Evolutionary conservation across 2,329 filamentous ascomycete species (phyloP).

Genomic region (Paradendryphiella salina): DNA sequence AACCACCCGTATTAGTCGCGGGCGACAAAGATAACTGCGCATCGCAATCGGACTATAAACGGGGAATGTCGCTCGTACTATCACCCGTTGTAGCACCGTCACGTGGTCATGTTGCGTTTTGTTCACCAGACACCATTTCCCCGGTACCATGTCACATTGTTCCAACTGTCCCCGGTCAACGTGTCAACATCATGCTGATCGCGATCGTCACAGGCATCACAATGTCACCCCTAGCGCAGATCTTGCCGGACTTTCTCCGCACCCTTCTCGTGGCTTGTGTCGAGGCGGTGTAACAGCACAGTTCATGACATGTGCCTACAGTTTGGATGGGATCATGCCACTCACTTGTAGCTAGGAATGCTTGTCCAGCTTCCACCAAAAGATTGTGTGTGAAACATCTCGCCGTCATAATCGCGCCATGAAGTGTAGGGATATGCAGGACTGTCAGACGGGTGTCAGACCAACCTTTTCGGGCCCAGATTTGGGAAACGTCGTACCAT

Average conservation of each 20-base stretch:
- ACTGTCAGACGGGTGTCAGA: constrained; percentile 12
- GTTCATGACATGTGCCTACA: constrained; percentile 6
- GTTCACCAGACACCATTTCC: background rate
- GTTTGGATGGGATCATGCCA: constrained; percentile 1
- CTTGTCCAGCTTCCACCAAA: background rate
- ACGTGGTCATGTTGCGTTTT: background rate
- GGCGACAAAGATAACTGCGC: constrained; percentile 2
- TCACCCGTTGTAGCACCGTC: background rate
- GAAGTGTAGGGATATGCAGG: constrained; percentile 7
- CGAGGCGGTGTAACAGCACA: background rate
- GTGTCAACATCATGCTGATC: background rate
- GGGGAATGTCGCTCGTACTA: background rate
- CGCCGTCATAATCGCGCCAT: constrained; percentile 3
- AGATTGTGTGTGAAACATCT: constrained; percentile 10
- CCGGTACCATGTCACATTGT: background rate
- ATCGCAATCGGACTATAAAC: background rate
- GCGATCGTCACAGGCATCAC: constrained; percentile 5
- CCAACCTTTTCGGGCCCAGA: constrained; percentile 4
- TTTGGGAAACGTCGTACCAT: constrained; percentile 6
- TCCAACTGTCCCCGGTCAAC: background rate
- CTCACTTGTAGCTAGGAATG: background rate
- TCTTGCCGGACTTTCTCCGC: constrained; percentile 8
- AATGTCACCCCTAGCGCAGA: constrained; percentile 10
- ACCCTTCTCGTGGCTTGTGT: constrained; percentile 3
- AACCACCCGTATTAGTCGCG: constrained; percentile 1